phyloP scores from a whole-genome alignment of 2,329 filamentous ascomycete species.

The Neofusicoccum cordaticola region DNA sequence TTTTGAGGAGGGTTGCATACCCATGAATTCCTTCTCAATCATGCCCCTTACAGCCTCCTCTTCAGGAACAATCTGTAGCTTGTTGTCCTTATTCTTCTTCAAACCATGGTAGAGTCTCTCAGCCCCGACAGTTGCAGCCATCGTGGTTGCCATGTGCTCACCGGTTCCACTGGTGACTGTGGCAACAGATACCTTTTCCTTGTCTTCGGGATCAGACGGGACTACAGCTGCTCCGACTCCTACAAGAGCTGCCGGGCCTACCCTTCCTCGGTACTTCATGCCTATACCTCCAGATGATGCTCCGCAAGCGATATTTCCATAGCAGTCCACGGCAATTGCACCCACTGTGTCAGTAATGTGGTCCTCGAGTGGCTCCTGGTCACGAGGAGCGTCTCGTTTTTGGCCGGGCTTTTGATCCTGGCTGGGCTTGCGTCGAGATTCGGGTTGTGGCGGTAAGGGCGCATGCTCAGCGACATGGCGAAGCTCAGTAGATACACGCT shows the following conservation, averaged over 20 bases:
- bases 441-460: conserved; percentile 1
- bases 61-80: conserved; percentile 63
- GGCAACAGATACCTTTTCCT: conserved; percentile 68
- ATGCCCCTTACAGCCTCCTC: conserved; percentile 76
- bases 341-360: conserved; percentile 91
- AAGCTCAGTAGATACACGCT: conserved; percentile 6
- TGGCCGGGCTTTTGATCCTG: background rate
- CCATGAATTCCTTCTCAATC: conserved; percentile 87
- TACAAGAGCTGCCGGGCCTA: conserved; percentile 89
- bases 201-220: conserved; percentile 69
- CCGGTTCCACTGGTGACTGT: conserved; percentile 91
- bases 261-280: conserved; percentile 91
- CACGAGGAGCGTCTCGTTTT: background rate
- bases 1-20: conserved; percentile 35
- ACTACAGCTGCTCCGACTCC: conserved; percentile 88
- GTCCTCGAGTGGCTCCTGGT: conserved; percentile 42
- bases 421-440: background rate
- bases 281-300: conserved; percentile 97
- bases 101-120: conserved; percentile 76
- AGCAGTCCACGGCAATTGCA: conserved; percentile 84
- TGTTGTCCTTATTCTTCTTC: conserved; percentile 58
- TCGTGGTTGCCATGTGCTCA: conserved; percentile 95
- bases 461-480: conserved; percentile 4
- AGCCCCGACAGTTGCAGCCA: conserved; percentile 83
- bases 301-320: conserved; percentile 85